Evolutionary conservation across 805 yeast species (phyloP), one percentile per base, ranked within the genome.

Genomic region (Diddensiella caesifluorescens): DNA sequence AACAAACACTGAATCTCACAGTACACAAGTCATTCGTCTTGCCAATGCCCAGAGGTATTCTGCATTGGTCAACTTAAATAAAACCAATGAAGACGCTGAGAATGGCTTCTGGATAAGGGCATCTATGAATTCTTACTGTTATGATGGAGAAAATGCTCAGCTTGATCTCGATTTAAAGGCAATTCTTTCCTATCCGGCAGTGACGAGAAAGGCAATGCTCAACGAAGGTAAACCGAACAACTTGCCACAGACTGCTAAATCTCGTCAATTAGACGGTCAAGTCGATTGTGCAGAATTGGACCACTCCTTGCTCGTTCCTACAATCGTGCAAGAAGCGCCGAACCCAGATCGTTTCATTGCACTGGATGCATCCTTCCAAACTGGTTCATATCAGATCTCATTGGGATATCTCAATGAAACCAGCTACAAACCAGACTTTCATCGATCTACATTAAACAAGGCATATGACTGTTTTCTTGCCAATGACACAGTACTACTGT

Each of bases 11-110:
- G 37, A 45, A 35, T 60, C 60, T 0, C 21, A 45, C 5, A 31
- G 23, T 1, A 51, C 49, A 4, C 51, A 52, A 19, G 45, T 47
- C 25, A 39, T 61, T 1, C 52, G 53, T 6, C 47, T 63, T 2
- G 71, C 89, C 0, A 84, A 83, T n/a, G 96, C 89, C 4, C 96
- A 88, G 65, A 70, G 97, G 56, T 75, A 81, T 56, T 70, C 83
- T 29, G 81, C 84, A 1, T 64, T 84, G 46, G 62, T 87, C n/a
- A 71, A 70, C 10, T 43, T 46, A n/a, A 25, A 30, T 25, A 38
- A 22, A 7, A 22, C 18, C 3, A 33, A 20, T 2, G 36, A 32
- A 4, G 22, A 19, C n/a, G 36, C 36, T 5, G 20, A 19, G 5
- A 7, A 21, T 5, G 25, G 23, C 19, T 18, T 54, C 5, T 38